phyloP scores from a whole-genome alignment of 2,329 filamentous ascomycete species.

The Triangularia setosa region DNA sequence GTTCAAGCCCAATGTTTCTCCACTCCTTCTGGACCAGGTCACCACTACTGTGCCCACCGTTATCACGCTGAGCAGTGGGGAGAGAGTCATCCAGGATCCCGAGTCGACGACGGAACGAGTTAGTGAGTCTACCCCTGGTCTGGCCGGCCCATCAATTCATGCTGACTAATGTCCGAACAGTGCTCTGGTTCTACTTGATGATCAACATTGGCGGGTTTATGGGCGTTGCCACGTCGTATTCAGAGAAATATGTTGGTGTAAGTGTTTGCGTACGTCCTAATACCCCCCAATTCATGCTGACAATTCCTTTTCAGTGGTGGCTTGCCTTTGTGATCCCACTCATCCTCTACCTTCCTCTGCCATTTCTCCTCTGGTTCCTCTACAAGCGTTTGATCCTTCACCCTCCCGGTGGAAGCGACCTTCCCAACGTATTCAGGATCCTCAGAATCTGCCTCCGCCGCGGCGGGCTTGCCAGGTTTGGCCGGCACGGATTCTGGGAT shows the following conservation, averaged over 20 bases:
- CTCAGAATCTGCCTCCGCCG: conserved; percentile 38
- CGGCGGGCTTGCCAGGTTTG: conserved; percentile 37
- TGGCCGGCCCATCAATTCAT: neutral
- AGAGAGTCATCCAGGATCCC: conserved; percentile 66
- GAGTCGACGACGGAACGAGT: conserved; percentile 61
- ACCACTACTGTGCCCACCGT: conserved; percentile 52
- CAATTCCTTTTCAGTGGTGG: conserved; percentile 36
- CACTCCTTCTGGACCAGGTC: conserved; percentile 64
- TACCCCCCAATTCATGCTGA: neutral
- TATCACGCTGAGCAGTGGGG: conserved; percentile 49
- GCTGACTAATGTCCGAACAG: neutral
- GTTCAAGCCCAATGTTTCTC: conserved; percentile 72
- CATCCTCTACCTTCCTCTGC: conserved; percentile 40
- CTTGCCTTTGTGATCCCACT: conserved; percentile 38
- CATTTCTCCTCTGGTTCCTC: conserved; percentile 40
- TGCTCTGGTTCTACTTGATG: conserved; percentile 59
- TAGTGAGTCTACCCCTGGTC: conserved; percentile 30
- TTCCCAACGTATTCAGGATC: conserved; percentile 41
- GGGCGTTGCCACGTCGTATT: conserved; percentile 49
- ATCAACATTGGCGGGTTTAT: conserved; percentile 53
- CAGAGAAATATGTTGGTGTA: conserved; percentile 46
- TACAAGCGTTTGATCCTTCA: conserved; percentile 41
- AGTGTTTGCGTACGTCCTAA: conserved; percentile 3
- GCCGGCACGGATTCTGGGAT: conserved; percentile 53
- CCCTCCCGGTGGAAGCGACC: conserved; percentile 43